These are phyloP conservation scores for Ceratocystis papillata DNA, from an alignment of 2,329 filamentous ascomycete species.

Conservation along the genomic window DNA sequence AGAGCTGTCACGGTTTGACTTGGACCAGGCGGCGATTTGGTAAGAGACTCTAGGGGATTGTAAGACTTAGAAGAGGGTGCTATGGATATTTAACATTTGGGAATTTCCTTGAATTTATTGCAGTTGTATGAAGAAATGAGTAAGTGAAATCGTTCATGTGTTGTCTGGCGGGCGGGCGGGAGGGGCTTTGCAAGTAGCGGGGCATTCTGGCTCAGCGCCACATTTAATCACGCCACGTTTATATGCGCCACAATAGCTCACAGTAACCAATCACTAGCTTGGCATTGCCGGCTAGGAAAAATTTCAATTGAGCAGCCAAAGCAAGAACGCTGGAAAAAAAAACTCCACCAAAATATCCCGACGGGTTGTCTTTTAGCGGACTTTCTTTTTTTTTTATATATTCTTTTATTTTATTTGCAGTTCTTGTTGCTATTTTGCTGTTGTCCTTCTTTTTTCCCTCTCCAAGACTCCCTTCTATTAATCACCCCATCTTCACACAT, in stretches of 20 bases:
- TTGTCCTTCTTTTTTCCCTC: slow-evolving; percentile 1
- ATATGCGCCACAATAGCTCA: not conserved
- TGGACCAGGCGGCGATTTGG: slow-evolving; percentile 61
- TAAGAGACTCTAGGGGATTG: slow-evolving; percentile 27
- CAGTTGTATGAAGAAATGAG: no score
- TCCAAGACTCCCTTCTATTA: not conserved
- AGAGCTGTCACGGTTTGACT: slow-evolving; percentile 81
- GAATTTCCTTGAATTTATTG: no score
- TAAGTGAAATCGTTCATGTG: no score
- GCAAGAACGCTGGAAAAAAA: not conserved
- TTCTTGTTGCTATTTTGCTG: slow-evolving; percentile 3
- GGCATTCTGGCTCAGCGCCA: not conserved
- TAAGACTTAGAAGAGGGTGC: no score
- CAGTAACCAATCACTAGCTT: slow-evolving; percentile 3
- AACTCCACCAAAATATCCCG: slow-evolving; percentile 5
- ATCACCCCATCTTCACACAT: not conserved
- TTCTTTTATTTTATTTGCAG: slow-evolving; percentile 13
- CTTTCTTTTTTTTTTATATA: slow-evolving; percentile 11
- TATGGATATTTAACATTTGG: no score
- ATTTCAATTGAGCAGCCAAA: slow-evolving; percentile 17
- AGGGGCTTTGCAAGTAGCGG: slow-evolving; percentile 10
- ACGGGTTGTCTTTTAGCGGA: not conserved
- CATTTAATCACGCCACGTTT: not conserved
- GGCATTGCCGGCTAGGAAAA: slow-evolving; percentile 4
- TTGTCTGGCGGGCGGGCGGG: no score